A percentile compares a stretch with the other conserved stretches of the same genome.
These are phyloP conservation scores for Dillenia turbinata DNA, from an alignment of 164 flowering plant species.

Conservation along the genomic window DNA sequence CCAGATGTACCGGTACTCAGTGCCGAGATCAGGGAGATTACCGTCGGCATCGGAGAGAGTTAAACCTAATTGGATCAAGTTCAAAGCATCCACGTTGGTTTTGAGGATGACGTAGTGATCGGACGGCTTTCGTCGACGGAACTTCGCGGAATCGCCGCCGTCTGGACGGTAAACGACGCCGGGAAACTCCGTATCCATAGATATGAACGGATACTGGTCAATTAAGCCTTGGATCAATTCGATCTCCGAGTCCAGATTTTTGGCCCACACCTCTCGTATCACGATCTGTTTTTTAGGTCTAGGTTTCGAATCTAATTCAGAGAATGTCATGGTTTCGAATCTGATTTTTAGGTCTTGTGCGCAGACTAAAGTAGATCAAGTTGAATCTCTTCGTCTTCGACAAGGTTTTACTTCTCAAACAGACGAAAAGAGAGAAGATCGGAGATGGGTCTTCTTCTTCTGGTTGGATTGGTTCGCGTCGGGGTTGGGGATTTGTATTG, in stretches of 20 bases:
- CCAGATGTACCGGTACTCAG: constrained; percentile 39
- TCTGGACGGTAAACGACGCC: constrained; percentile 38
- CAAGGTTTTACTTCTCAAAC: too few relatives aligned
- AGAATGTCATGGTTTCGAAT: constrained; percentile 1
- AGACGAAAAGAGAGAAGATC: too few relatives aligned
- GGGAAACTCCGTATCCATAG: constrained; percentile 77
- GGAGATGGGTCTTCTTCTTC: too few relatives aligned
- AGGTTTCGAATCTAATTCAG: too few relatives aligned
- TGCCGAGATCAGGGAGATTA: constrained; percentile 43
- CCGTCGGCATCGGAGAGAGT: constrained; percentile 51
- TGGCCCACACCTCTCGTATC: constrained; percentile 45
- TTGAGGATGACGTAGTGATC: constrained; percentile 43
- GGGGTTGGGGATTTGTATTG: too few relatives aligned
- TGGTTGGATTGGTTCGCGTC: too few relatives aligned
- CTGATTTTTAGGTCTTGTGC: constrained; percentile 9
- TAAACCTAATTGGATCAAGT: constrained; percentile 57
- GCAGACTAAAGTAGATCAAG: too few relatives aligned
- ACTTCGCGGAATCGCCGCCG: constrained; percentile 1
- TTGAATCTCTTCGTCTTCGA: too few relatives aligned
- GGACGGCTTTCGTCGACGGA: constrained; percentile 15
- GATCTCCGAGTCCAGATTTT: constrained; percentile 43
- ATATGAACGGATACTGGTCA: constrained; percentile 40
- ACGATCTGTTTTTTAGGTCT: constrained; percentile 15
- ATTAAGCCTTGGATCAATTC: constrained; percentile 28
- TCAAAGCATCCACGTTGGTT: constrained; percentile 47